Conservation (phyloP, 2,329 filamentous ascomycete genomes). For the Monosporascus sp. region DNA sequence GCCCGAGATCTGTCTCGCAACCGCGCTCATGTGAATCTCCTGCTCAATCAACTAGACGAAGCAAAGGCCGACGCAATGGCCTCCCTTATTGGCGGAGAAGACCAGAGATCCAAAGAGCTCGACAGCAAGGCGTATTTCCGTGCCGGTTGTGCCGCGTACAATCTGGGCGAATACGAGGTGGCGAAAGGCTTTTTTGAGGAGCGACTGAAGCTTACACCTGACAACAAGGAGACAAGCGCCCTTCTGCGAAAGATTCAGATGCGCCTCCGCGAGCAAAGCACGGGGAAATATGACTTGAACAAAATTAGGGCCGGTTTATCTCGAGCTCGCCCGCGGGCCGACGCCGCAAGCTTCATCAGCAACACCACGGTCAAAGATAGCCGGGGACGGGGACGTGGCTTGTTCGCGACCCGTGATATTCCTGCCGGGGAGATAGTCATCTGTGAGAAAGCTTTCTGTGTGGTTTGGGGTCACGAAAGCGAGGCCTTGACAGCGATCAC, state of each 20-base stretch:
- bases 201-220: constrained; percentile 19
- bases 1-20: constrained; percentile 29
- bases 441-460: constrained; percentile 31
- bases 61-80: constrained; percentile 22
- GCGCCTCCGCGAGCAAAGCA: constrained; percentile 21
- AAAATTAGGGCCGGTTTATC: constrained; percentile 18
- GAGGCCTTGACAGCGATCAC: constrained; percentile 26
- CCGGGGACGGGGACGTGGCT: constrained; percentile 26
- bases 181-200: constrained; percentile 20
- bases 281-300: constrained; percentile 17
- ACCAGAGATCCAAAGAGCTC: constrained; percentile 12
- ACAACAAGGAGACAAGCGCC: constrained; percentile 10
- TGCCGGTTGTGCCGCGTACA: constrained; percentile 26
- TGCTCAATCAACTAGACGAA: constrained; percentile 27
- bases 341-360: constrained; percentile 23
- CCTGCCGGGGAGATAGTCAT: constrained; percentile 30
- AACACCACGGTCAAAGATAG: constrained; percentile 23
- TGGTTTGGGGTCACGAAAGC: constrained; percentile 26
- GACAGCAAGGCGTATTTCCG: constrained; percentile 29
- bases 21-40: constrained; percentile 27
- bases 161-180: constrained; percentile 18
- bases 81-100: constrained; percentile 21
- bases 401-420: constrained; percentile 31
- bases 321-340: constrained; percentile 22
- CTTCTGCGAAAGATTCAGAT: constrained; percentile 14